These are phyloP conservation scores for Trichoderma oligosporum DNA, from an alignment of 2,329 filamentous ascomycete genomes.

Conservation along the genomic window DNA sequence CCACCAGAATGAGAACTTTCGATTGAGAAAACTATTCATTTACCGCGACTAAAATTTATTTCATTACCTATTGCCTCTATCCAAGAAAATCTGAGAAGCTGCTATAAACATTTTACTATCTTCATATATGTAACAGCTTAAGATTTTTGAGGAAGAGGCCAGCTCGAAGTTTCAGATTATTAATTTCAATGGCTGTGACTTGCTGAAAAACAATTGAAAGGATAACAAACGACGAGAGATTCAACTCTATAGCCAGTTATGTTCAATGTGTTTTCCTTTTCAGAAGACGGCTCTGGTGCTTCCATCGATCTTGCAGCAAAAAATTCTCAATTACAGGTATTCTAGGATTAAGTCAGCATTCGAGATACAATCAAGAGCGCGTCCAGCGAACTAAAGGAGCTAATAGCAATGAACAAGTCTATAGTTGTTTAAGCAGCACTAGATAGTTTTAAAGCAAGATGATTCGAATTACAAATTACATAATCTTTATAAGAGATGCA, in stretches of 20 bases:
- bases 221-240: not conserved
- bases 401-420: not conserved
- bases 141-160: not conserved
- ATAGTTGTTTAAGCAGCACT: too few species aligned
- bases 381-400: not conserved
- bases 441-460: too few species aligned
- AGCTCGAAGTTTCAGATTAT: not conserved
- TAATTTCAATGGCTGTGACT: not conserved
- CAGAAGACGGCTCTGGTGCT: not conserved
- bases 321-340: not conserved
- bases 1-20: not conserved
- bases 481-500: too few species aligned
- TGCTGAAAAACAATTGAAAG: not conserved
- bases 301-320: not conserved
- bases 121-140: not conserved
- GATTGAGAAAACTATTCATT: not conserved
- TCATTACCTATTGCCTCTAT: not conserved
- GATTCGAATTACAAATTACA: too few species aligned
- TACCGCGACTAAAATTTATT: not conserved
- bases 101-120: not conserved
- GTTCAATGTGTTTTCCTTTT: not conserved
- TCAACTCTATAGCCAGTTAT: not conserved
- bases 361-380: not conserved
- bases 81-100: not conserved
- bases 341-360: not conserved